phyloP scores from a whole-genome alignment of 495 filamentous ascomycete genomes.

The Tetracladium marchalianum region DNA sequence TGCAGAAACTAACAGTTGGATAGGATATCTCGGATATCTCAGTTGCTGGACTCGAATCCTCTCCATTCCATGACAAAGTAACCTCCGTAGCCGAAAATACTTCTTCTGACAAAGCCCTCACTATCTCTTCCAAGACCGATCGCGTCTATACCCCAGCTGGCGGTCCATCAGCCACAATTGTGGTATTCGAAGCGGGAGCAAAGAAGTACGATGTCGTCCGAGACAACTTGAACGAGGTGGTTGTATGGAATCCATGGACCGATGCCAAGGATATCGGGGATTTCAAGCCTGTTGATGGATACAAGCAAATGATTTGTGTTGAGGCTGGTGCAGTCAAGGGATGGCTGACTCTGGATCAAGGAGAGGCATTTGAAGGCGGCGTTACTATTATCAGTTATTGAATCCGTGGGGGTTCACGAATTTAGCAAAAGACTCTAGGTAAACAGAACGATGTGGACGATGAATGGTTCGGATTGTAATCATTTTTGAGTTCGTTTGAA shows the following conservation, averaged over 20 bases:
- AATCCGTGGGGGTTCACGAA: too few species aligned
- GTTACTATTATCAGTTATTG: conserved; percentile 48
- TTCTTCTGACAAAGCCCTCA: conserved; percentile 23
- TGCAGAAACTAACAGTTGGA: conserved; percentile 2
- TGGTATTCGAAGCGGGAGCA: conserved; percentile 49
- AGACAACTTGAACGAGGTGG: conserved; percentile 74
- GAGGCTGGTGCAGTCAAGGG: conserved; percentile 76
- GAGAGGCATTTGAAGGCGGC: conserved; percentile 83
- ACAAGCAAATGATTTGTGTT: conserved; percentile 85
- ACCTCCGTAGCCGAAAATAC: conserved; percentile 48
- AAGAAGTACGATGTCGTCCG: conserved; percentile 61
- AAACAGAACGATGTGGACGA: too few species aligned
- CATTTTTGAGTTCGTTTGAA: too few species aligned
- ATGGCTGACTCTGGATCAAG: conserved; percentile 76
- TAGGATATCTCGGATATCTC: conserved; percentile 66
- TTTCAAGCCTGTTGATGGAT: conserved; percentile 82
- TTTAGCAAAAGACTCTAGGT: too few species aligned
- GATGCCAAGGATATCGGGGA: conserved; percentile 73
- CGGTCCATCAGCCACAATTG: conserved; percentile 26
- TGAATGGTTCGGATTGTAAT: too few species aligned
- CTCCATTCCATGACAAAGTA: conserved; percentile 76
- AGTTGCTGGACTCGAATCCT: conserved; percentile 61
- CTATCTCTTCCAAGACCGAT: conserved; percentile 69
- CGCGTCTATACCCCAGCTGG: conserved; percentile 50
- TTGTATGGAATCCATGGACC: conserved; percentile 97